These are phyloP conservation scores for Pseudogymnoascus sp. DNA, from an alignment of 2,329 filamentous ascomycete genomes.

Conservation along the genomic window DNA sequence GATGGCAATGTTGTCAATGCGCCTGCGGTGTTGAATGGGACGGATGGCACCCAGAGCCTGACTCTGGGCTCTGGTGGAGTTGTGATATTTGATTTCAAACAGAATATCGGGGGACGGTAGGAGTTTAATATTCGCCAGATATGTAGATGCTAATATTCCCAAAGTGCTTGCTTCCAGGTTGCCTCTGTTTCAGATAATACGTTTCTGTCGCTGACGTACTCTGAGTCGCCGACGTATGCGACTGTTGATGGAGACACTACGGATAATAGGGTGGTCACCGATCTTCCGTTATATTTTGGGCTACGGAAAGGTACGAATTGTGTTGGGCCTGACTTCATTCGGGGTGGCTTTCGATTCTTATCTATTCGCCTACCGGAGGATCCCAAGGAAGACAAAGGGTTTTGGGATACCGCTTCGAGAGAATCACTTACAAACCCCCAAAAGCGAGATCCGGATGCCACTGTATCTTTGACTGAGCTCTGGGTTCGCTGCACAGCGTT, in stretches of 20 bases:
- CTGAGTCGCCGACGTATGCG: constrained; percentile 32
- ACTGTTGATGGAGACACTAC: constrained; percentile 31
- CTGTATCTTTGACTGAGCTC: constrained; percentile 29
- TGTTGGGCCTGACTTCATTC: constrained; percentile 29
- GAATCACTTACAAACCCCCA: constrained; percentile 9
- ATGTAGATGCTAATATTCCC: neutral
- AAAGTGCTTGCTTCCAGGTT: constrained; percentile 32
- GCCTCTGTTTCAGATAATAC: constrained; percentile 25
- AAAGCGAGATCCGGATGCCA: constrained; percentile 8
- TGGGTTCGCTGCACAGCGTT: constrained; percentile 37
- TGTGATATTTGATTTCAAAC: constrained; percentile 34
- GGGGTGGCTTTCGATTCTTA: constrained; percentile 36
- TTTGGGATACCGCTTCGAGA: constrained; percentile 19
- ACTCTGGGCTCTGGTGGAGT: constrained; percentile 27
- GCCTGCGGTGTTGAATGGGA: constrained; percentile 15
- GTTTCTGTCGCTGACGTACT: constrained; percentile 30
- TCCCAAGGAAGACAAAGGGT: constrained; percentile 17
- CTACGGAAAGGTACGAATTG: constrained; percentile 30
- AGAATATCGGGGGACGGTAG: constrained; percentile 37
- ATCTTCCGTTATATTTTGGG: constrained; percentile 28
- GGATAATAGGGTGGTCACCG: constrained; percentile 26
- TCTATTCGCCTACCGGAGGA: constrained; percentile 30
- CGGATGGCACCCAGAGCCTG: constrained; percentile 6
- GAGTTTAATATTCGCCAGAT: neutral
- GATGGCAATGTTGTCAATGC: constrained; percentile 28